Evolutionary conservation across 2,329 filamentous ascomycete species (phyloP).

Genomic region (Calcarisporium arbuscula): DNA sequence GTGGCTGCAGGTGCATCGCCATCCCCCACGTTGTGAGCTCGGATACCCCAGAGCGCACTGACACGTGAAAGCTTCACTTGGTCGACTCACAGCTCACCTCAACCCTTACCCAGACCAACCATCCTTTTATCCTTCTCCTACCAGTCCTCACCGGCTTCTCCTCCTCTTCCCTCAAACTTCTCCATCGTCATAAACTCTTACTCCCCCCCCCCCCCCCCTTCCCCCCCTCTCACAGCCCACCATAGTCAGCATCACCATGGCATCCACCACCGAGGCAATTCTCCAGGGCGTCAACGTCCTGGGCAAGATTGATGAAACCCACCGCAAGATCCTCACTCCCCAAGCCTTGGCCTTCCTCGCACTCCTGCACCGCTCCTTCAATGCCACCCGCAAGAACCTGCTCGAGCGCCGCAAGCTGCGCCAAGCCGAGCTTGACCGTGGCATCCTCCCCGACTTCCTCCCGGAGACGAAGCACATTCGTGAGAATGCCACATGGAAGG

Average conservation of each 20-base stretch:
- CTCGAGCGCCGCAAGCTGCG: slow-evolving; percentile 80
- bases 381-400: slow-evolving; percentile 77
- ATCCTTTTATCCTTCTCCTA: slow-evolving; percentile 9
- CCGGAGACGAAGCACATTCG: slow-evolving; percentile 94
- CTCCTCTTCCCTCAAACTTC: neutral
- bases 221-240: slow-evolving; percentile 4
- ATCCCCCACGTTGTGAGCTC: too few relatives aligned
- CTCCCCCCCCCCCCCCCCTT: slow-evolving; percentile 2
- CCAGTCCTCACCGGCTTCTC: slow-evolving; percentile 2
- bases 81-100: neutral
- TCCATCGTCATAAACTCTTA: neutral
- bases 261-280: slow-evolving; percentile 64
- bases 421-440: slow-evolving; percentile 90
- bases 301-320: slow-evolving; percentile 68
- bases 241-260: slow-evolving; percentile 41
- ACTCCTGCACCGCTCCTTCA: slow-evolving; percentile 92
- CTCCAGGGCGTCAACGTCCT: slow-evolving; percentile 85
- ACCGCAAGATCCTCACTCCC: slow-evolving; percentile 87
- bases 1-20: too few relatives aligned
- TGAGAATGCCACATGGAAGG: slow-evolving; percentile 90
- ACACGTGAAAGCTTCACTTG: slow-evolving; percentile 31
- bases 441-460: slow-evolving; percentile 84
- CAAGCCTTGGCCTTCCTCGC: slow-evolving; percentile 88
- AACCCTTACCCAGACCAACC: neutral
- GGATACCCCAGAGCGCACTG: too few relatives aligned